Evolutionary conservation across 2,329 filamentous ascomycete species (phyloP).

Genomic region (Epichloe sylvatica): DNA sequence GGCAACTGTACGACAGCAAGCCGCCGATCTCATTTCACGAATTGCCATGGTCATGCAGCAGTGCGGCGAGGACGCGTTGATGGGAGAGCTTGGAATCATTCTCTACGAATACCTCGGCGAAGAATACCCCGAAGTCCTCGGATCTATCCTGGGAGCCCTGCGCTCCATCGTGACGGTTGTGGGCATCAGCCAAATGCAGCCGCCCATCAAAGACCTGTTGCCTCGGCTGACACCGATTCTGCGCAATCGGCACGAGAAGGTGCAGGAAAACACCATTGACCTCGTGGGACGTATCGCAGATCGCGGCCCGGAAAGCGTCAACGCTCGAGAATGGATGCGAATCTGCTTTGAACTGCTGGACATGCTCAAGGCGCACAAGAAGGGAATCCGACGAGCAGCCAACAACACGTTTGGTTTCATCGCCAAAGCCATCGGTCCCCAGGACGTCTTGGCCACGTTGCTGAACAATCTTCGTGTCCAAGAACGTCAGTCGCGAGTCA

Average conservation of each 20-base stretch:
- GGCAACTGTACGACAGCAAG: slow-evolving; percentile 89
- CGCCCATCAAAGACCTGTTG: slow-evolving; percentile 88
- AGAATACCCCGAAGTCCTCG: slow-evolving; percentile 94
- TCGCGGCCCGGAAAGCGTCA: slow-evolving; percentile 89
- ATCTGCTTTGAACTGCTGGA: slow-evolving; percentile 98
- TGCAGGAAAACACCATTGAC: slow-evolving; percentile 98
- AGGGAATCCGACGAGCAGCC: slow-evolving; percentile 91
- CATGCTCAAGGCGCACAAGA: slow-evolving; percentile 99
- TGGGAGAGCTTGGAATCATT: slow-evolving; percentile 88
- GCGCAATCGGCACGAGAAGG: slow-evolving; percentile 96
- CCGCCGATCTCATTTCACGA: slow-evolving; percentile 87
- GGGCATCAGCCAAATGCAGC: slow-evolving; percentile 95
- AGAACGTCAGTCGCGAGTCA: slow-evolving; percentile 94
- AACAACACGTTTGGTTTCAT: slow-evolving; percentile 99
- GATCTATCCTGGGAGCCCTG: slow-evolving; percentile 87
- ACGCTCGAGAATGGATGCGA: slow-evolving; percentile 97
- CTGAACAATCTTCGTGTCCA: slow-evolving; percentile 95
- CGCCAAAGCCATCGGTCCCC: slow-evolving; percentile 94
- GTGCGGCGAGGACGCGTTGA: slow-evolving; percentile 87
- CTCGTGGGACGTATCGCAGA: slow-evolving; percentile 95
- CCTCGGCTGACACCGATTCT: slow-evolving; percentile 95
- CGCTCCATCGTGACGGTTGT: slow-evolving; percentile 96
- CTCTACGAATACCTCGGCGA: slow-evolving; percentile 97
- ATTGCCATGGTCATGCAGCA: slow-evolving; percentile 99
- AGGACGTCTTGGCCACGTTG: slow-evolving; percentile 89